A percentile compares a stretch with the other conserved stretches of the same genome.
phyloP scores from a whole-genome alignment of 2,329 filamentous ascomycete genomes.

The Phaeophleospora eucalypticola region DNA sequence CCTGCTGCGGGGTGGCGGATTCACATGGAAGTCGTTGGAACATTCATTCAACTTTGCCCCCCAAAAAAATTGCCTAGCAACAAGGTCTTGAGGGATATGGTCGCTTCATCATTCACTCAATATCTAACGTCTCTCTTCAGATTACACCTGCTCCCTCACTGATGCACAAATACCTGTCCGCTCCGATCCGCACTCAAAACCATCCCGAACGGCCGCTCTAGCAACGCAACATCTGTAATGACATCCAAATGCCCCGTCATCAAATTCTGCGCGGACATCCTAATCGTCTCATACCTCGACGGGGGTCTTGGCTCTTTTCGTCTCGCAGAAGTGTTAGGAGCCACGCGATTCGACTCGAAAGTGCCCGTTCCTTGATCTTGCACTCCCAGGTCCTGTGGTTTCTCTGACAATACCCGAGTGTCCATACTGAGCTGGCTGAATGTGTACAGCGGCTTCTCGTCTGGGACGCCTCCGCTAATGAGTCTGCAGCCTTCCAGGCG shows the following conservation, averaged over 20 bases:
- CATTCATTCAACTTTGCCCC: background rate
- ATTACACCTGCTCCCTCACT: too few relatives aligned
- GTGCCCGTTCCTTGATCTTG: conserved; percentile 13
- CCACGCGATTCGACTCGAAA: conserved; percentile 26
- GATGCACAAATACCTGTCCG: conserved; percentile 82
- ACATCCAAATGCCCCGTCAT: conserved; percentile 82
- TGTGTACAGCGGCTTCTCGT: conserved; percentile 69
- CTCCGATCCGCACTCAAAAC: conserved; percentile 84
- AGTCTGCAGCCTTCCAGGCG: conserved; percentile 73
- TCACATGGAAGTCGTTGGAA: background rate
- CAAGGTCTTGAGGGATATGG: too few relatives aligned
- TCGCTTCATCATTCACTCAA: too few relatives aligned
- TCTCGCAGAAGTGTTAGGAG: conserved; percentile 35
- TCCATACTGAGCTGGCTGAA: conserved; percentile 38
- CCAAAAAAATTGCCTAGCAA: too few relatives aligned
- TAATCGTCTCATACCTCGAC: conserved; percentile 77
- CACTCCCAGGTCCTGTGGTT: conserved; percentile 13
- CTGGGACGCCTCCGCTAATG: conserved; percentile 65
- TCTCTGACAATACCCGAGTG: conserved; percentile 39
- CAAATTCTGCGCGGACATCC: conserved; percentile 82
- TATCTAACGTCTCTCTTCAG: too few relatives aligned
- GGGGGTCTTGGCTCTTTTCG: conserved; percentile 47
- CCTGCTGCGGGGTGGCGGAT: background rate
- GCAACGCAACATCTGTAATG: conserved; percentile 79
- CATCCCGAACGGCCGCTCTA: conserved; percentile 90